Evolutionary conservation across 139 green algal genomes (phyloP), one percentile per base, ranked within the genome.

Genomic region (Klebsormidium nitens): DNA sequence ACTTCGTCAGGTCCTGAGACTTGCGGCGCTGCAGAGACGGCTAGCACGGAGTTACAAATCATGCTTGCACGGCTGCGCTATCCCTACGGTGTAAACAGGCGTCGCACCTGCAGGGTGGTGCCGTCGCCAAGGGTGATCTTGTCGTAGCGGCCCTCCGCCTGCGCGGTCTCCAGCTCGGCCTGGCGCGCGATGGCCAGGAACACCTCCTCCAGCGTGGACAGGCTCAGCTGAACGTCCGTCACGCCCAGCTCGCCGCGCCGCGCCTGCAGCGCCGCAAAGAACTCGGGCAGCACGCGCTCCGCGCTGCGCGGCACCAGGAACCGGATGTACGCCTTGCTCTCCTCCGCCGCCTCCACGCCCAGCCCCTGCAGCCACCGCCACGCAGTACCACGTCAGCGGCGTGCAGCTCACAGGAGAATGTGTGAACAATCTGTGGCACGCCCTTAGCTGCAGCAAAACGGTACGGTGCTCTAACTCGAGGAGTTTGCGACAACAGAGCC

Each of bases 171-270:
- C 3, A 77, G 50, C 36, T 80, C 72, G 0, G 72, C 64, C 8
- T 59, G 14, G 2, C 40, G 23, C 0, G 65, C 65, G 5, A 80
- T 80, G 59, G 48, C 66, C 32, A 80, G 66, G 36, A 80, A 80
- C 3, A 76, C 72, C 48, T 80, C 72, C 35, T 80, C 72, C 67
- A 80, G 47, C 0, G 72, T 77, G 31, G 72, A 72, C 8, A 80
- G 66, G n/a, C 39, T 66, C 17, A 80, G 72, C 72, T 80, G 72
- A 2, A 61, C 37, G 72, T 80, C 66, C 26, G 6, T 46, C 23
- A 76, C 26, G 1, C 65, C 64, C 36, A 79, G 49, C 64, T 71
- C 32, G 19, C n/a, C 57, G 6, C 36, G 58, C 19, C 66, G n/a
- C 29, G 72, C 58, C 3, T 59, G 37, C 14, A 79, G 72, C 5